Percentiles rank a stretch among this genome's conserved stretches.
Conservation (phyloP, 176 grass and related monocot species). For the Zoysia pacifica region DNA sequence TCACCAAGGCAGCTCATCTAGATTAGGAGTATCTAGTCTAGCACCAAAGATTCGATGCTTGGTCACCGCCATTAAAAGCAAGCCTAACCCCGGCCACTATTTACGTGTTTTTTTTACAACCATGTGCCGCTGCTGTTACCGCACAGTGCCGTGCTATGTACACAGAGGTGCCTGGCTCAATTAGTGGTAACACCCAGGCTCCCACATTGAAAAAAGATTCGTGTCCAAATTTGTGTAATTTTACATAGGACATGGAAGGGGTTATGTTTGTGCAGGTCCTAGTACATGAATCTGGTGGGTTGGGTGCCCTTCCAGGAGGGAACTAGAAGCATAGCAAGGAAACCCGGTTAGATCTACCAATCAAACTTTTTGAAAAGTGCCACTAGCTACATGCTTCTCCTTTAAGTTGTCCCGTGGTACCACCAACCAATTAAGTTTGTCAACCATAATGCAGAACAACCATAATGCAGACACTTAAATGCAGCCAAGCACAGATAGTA, state of each 20-base stretch:
- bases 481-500: not conserved
- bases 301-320: not conserved
- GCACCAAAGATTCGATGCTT: slow-evolving; percentile 37
- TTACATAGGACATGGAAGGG: not conserved
- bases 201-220: too few species aligned
- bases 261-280: not conserved
- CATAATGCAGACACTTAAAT: slow-evolving; percentile 14
- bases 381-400: slow-evolving; percentile 27
- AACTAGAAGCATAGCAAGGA: not conserved
- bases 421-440: slow-evolving; percentile 36
- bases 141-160: not conserved
- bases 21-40: too few species aligned
- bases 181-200: not conserved
- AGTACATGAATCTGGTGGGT: not conserved
- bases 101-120: not conserved
- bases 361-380: not conserved
- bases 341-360: not conserved
- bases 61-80: slow-evolving; percentile 28
- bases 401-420: slow-evolving; percentile 25
- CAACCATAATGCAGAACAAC: slow-evolving; percentile 21
- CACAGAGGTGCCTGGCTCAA: not conserved
- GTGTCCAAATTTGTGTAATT: not conserved
- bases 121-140: slow-evolving; percentile 13
- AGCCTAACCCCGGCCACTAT: not conserved
- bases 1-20: too few species aligned